Evolutionary conservation across 164 flowering plant genomes (phyloP), one percentile per base, ranked within the genome.

Genomic region (Vitis rotundifolia): DNA sequence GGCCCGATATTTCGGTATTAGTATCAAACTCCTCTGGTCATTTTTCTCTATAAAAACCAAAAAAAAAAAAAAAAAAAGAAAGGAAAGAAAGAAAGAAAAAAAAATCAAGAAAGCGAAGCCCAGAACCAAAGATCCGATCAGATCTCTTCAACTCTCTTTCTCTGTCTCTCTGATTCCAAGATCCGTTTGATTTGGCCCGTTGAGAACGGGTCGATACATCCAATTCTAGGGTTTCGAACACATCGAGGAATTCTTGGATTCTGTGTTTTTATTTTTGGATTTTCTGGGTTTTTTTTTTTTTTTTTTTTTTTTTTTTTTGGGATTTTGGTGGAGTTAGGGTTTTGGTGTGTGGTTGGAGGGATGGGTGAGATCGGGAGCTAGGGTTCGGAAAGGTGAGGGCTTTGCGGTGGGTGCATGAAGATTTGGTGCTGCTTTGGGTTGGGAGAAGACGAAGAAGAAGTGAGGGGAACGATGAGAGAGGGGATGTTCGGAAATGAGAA

Each of bases 351-450:
- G 56, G 49, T 12, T 3, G 56, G 49, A 7, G 0, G 56, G 55
- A 75, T 76, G 80, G 49, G 12, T n/a, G 48, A 47, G 77, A 71
- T 75, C 81, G 73, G 31, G 67, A 71, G 48, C 58, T 71, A 63
- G 74, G 78, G 74, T 75, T 77, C 14, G 55, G 28, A 44, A 50
- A 54, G 67, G 22, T 31, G 19, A 0, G 11, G 15, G 11, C 60
- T 48, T 70, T 58, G 12, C 58, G 44, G 10, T 15, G 66, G 60
- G 71, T 87, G 91, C 70, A 88, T 88, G 89, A 84, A 72, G 81
- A 71, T 80, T 83, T 86, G 88, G 81, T 88, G 86, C 66, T 83
- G 79, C 69, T 67, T 73, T 52, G 84, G 91, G 75, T 76, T 77
- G 63, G 70, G 29, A 67, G 75, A 56, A 58, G 71, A 74, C 56